These are phyloP conservation scores for Thielaviopsis musarum DNA, from an alignment of 2,329 filamentous ascomycete genomes.

Conservation along the genomic window DNA sequence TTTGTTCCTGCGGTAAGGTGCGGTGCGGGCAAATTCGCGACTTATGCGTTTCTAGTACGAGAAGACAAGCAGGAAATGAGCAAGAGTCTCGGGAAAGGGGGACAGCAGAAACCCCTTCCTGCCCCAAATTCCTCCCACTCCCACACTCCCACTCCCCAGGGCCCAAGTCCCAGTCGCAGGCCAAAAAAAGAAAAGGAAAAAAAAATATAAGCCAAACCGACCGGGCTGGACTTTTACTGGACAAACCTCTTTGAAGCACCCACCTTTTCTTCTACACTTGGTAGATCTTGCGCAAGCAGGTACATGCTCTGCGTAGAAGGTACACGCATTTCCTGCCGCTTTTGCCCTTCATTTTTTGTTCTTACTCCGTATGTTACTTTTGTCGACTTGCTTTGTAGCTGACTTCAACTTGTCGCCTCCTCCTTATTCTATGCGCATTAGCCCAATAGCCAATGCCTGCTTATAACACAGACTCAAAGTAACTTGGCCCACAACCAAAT, in stretches of 20 bases:
- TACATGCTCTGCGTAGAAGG: background rate
- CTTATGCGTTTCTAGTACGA: constrained; percentile 1
- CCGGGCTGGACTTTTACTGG: background rate
- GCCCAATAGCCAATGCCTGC: background rate
- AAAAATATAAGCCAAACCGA: background rate
- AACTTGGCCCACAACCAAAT: background rate
- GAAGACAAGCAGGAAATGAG: constrained; percentile 8
- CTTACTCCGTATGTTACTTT: background rate
- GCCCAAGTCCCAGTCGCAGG: background rate
- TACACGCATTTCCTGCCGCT: background rate
- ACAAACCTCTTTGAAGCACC: background rate
- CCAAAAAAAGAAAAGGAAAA: background rate
- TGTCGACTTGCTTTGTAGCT: background rate
- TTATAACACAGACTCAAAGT: background rate
- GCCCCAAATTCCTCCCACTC: background rate
- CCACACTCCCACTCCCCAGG: background rate
- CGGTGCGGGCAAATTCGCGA: background rate
- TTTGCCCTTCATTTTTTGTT: background rate
- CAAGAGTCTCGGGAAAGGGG: constrained; percentile 7
- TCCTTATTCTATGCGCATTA: background rate
- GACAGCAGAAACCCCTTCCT: constrained; percentile 8
- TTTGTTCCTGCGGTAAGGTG: background rate
- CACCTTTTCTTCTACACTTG: background rate
- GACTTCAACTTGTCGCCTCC: background rate
- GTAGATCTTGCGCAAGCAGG: too few relatives aligned